Base-by-base conservation (phyloP, 371 early-diverging fungal species). In the Smittium culicis region DNA sequence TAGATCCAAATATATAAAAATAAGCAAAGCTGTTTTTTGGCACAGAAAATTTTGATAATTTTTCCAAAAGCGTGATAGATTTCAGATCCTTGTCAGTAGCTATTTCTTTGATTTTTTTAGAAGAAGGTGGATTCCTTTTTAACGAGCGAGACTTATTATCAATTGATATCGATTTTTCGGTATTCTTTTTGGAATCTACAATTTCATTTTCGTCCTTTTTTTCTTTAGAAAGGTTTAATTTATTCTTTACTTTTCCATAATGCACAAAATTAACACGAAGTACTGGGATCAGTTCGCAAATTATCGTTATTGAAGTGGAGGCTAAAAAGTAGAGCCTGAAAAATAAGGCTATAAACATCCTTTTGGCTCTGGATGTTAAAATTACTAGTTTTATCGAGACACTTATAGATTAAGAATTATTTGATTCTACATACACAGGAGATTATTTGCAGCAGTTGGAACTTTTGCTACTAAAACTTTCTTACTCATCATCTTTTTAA, bases 11-110 rank as follows among this genome's bases (percentile, higher is more conserved):
- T 2, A 79, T 69, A 68, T 89, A 89, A 68, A 89, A 89, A 67
- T 88, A 88, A 0, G 79, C 68, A 75, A 89, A 89, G 73, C 77
- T 80, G 16, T 73, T 67, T 67, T 89, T 89, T 1, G 86, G 83
- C 0, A 89, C 85, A 2, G 79, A 82, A 45, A 75, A 66, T n/a
- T 29, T 31, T 30, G 66, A 29, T 27, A 67, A 57, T 54, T 70
- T 65, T 5, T 2, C 30, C 24, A 66, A 58, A 17, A 54, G 34
- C 20, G 0, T 32, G 16, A 20, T 45, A 5, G 35, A 64, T 33
- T n/a, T 27, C 5, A 25, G 17, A 54, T 32, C 8, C 25, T 56
- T 32, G 1, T 34, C 3, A 35, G 1, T 24, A 63, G 34, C 20
- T 5, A n/a, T 31, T 33, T n/a, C 63, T 31, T 63, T 33, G 24